A percentile compares a stretch with the other conserved stretches of the same genome.
Conservation (phyloP, 305 asterid genomes). For the Solanum hybrid region DNA sequence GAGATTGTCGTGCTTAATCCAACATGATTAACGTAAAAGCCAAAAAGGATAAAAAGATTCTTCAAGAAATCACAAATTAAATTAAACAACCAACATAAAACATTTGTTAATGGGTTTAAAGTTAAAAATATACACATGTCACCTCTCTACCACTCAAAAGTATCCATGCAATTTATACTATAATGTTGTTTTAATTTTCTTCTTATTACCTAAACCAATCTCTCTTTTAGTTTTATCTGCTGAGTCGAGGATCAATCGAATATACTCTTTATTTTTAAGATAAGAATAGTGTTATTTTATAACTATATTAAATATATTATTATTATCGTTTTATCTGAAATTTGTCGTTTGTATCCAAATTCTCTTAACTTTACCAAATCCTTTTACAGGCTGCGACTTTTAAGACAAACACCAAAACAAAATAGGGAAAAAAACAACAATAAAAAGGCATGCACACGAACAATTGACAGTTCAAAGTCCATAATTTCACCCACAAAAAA, state of each 20-base stretch:
- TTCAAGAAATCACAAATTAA: not conserved
- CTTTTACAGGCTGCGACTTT: not conserved
- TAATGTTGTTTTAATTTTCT: not conserved
- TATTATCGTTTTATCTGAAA: not conserved
- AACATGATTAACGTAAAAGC: constrained; percentile 12
- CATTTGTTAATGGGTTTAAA: not conserved
- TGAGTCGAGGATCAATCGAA: not conserved
- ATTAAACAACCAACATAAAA: not conserved
- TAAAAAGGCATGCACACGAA: not conserved
- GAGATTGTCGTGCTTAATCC: constrained; percentile 23
- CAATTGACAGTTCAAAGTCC: not conserved
- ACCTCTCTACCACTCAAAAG: not conserved
- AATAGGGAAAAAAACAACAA: not conserved
- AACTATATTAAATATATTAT: not conserved
- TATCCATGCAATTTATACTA: not conserved
- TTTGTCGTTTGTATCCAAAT: not conserved
- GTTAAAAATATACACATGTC: not conserved
- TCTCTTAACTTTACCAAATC: not conserved
- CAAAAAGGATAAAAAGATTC: constrained; percentile 8
- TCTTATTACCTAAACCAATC: not conserved
- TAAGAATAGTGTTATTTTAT: not conserved
- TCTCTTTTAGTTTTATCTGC: not conserved
- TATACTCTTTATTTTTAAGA: not conserved
- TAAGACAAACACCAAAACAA: not conserved
- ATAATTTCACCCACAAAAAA: not conserved